phyloP scores from a whole-genome alignment of 2,329 filamentous ascomycete species.

The Cryphonectria nitschkei region DNA sequence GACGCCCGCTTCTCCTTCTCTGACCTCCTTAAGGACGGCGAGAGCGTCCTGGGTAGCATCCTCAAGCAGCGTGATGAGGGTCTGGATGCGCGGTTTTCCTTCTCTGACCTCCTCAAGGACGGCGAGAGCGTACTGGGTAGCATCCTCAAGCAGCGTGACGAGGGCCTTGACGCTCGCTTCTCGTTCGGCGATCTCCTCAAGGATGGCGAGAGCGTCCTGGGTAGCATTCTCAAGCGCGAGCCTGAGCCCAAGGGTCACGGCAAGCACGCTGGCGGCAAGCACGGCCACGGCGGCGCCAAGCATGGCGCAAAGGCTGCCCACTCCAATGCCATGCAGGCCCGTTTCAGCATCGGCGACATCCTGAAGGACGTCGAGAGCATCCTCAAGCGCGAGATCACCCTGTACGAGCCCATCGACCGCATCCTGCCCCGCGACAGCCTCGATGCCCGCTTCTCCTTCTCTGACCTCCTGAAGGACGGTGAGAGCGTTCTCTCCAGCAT shows the following conservation, averaged over 20 bases:
- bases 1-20: neutral
- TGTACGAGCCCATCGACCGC: conserved; percentile 3
- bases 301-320: neutral
- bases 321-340: neutral
- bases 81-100: neutral
- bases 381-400: conserved; percentile 4
- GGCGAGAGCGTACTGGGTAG: neutral
- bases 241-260: neutral
- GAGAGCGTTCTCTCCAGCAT: neutral
- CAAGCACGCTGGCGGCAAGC: neutral
- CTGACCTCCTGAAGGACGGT: conserved; percentile 1
- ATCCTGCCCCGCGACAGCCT: conserved; percentile 10
- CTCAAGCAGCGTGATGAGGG: neutral
- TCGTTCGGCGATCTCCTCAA: neutral
- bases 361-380: conserved; percentile 14
- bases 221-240: conserved; percentile 6
- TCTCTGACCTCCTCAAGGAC: neutral
- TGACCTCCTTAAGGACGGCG: neutral
- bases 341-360: conserved; percentile 11
- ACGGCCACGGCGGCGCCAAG: neutral
- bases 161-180: neutral
- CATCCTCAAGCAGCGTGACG: neutral
- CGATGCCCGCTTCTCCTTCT: conserved; percentile 11
- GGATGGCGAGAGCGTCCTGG: neutral
- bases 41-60: neutral